Conservation (phyloP, 345 rosid species). For the Populus euphratica region DNA sequence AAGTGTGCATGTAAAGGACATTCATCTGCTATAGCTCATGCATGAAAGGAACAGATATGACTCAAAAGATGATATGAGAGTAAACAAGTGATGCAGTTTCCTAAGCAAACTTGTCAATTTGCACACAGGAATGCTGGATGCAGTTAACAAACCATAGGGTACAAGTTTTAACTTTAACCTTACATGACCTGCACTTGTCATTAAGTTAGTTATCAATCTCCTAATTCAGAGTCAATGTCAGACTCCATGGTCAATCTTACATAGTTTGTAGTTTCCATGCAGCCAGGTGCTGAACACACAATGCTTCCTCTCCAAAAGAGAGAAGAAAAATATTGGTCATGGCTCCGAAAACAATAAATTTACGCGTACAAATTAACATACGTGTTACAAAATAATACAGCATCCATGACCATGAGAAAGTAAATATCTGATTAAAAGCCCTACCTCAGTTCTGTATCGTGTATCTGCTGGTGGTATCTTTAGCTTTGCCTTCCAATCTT, state of each 20-base stretch:
- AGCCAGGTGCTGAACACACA: not conserved
- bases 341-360: not conserved
- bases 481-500: constrained; percentile 87
- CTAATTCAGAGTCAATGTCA: not conserved
- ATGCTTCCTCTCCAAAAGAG: not conserved
- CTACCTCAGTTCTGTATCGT: constrained; percentile 86
- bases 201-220: not conserved
- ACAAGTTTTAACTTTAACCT: not conserved
- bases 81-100: not conserved
- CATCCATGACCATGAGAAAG: not conserved
- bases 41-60: not conserved
- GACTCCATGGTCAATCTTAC: not conserved
- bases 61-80: not conserved
- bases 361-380: not conserved
- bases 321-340: not conserved
- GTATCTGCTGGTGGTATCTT: constrained; percentile 73
- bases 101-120: not conserved
- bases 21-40: not conserved
- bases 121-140: not conserved
- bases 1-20: not conserved
- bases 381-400: not conserved
- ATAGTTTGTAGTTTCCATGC: not conserved
- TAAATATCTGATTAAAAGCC: not conserved
- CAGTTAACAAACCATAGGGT: not conserved
- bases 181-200: not conserved